Conservation (phyloP, 1,284 basidiomycete species). For the Testicularia cyperi region DNA sequence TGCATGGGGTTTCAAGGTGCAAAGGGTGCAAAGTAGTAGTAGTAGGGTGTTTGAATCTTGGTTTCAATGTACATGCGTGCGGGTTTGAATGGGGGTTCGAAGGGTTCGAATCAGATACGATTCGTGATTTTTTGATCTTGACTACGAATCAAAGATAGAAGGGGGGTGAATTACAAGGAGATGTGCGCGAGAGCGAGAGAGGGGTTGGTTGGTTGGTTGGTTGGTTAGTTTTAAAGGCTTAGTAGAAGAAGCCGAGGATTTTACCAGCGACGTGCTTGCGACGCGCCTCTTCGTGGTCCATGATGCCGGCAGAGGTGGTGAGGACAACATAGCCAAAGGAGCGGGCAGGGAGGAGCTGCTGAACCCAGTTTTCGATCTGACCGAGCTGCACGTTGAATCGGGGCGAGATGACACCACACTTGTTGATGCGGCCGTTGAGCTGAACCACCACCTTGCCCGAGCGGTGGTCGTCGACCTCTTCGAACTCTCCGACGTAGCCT, state of each 20-base stretch:
- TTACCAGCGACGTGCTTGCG: conserved; percentile 96
- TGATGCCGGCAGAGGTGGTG: conserved; percentile 95
- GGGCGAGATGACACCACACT: conserved; percentile 94
- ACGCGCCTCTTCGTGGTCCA: conserved; percentile 99
- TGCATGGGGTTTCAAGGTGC: no score
- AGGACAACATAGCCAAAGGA: conserved; percentile 95
- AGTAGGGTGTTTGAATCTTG: no score
- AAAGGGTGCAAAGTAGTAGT: no score
- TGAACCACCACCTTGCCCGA: conserved; percentile 98
- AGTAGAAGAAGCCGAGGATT: conserved; percentile 62
- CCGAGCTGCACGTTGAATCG: conserved; percentile 93
- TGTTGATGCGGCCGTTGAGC: conserved; percentile 97
- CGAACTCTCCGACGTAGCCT: conserved; percentile 99
- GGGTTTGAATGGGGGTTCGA: no score
- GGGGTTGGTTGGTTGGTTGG: no score
- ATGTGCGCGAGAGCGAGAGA: no score
- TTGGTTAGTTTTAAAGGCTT: no score
- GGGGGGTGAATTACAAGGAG: no score
- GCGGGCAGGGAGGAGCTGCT: conserved; percentile 66
- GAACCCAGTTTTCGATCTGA: conserved; percentile 82
- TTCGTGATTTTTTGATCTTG: no score
- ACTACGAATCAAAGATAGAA: no score
- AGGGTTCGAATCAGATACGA: no score
- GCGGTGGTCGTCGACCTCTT: conserved; percentile 98
- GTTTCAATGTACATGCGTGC: no score